Evolutionary conservation across 352 stramenopile genomes (phyloP), one percentile per base, ranked within the genome.

Genomic region (Plasmopara viticola): DNA sequence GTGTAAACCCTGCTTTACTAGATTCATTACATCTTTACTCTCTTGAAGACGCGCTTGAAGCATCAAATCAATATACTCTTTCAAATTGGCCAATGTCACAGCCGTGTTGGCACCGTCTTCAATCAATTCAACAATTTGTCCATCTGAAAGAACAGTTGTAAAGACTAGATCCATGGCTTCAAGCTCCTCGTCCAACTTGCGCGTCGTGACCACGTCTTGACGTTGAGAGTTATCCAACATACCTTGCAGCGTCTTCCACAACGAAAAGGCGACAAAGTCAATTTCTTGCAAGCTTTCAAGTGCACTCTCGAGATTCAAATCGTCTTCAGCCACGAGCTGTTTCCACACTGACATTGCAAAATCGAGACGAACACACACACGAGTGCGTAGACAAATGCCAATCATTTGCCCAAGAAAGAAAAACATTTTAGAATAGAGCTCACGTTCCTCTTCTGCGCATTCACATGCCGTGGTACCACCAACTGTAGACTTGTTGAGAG

Each of bases 381-480:
- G 63, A 40, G 77, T 95, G 8, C 88, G 76, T 7, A 97, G 62
- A 40, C 86, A 88, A 30, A 89, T 88, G 0, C 87, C 90, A 9
- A 97, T 70, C 59, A 97, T 84, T 56, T 97, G 80, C 0, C 90
- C 90, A 10, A 97, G 50, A 44, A 97, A 97, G 37, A 78, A 68
- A 40, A 90, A 94, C 78, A 95, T 94, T 44, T 96, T 84, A 14
- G 70, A 61, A 29, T 86, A 72, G 1, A 95, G 51, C 37, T 86
- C 72, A 0, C 72, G 66, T 44, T 72, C 74, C 14, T 86, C 67
- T 37, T 84, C 63, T 0, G 55, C 29, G 28, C 66, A 78, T 49
- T 86, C 72, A 31, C 57, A 51, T 20, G 29, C 20, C 12, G n/a
- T 44, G n/a, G 51, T n/a, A n/a, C 35, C 20, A 18, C 4, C 20